A percentile compares a stretch with the other conserved stretches of the same genome.
phyloP scores from a whole-genome alignment of 345 rosid species.

The Brassica napus region DNA sequence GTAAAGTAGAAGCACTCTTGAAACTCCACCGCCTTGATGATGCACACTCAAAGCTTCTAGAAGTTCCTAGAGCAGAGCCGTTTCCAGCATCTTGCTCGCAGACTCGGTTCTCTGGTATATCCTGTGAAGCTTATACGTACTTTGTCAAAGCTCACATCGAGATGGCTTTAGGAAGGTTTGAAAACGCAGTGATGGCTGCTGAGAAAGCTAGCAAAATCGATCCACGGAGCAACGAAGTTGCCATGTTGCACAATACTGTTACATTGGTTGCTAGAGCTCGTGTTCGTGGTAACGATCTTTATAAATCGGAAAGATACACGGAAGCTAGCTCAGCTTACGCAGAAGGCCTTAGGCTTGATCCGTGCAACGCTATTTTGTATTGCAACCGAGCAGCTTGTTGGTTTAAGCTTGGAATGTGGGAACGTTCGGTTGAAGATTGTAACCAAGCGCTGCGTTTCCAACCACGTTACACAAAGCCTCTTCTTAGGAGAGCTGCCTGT shows the following conservation, averaged over 20 bases:
- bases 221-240: slow-evolving; percentile 72
- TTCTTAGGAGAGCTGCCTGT: slow-evolving; percentile 90
- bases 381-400: slow-evolving; percentile 99
- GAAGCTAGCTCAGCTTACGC: slow-evolving; percentile 93
- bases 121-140: slow-evolving; percentile 69
- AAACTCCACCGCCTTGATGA: slow-evolving; percentile 88
- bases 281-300: slow-evolving; percentile 91
- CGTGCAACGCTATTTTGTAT: slow-evolving; percentile 72
- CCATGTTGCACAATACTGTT: slow-evolving; percentile 67
- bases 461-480: slow-evolving; percentile 83
- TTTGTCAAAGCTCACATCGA: slow-evolving; percentile 81
- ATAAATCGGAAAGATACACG: slow-evolving; percentile 90
- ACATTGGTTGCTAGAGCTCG: slow-evolving; percentile 83
- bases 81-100: slow-evolving; percentile 51
- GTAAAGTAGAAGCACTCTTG: slow-evolving; percentile 87
- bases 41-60: slow-evolving; percentile 56
- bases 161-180: slow-evolving; percentile 97
- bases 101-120: slow-evolving; percentile 69
- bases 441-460: slow-evolving; percentile 71
- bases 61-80: slow-evolving; percentile 58
- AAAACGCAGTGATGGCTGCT: slow-evolving; percentile 78
- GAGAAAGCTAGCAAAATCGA: slow-evolving; percentile 84
- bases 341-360: slow-evolving; percentile 92
- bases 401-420: slow-evolving; percentile 92
- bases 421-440: slow-evolving; percentile 84